These are phyloP conservation scores for Phaseolus lunatus DNA, from an alignment of 306 rosid species.

Conservation along the genomic window DNA sequence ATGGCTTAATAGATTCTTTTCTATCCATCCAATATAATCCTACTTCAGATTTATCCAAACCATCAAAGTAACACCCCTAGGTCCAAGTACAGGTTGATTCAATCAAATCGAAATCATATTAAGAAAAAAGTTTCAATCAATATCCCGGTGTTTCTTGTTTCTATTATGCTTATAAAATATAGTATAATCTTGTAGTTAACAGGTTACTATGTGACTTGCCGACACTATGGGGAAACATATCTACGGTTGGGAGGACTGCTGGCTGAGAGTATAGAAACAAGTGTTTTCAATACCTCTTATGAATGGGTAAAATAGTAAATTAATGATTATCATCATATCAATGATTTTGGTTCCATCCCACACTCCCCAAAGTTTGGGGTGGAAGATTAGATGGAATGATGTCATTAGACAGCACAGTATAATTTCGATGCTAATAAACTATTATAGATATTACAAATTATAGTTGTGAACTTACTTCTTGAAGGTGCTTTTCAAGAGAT, in stretches of 20 bases:
- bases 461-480: slow-evolving; percentile 74
- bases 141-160: neutral
- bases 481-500: slow-evolving; percentile 88
- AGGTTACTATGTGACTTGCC: neutral
- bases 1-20: neutral
- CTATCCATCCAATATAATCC: neutral
- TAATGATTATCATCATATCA: neutral
- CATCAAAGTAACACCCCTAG: neutral
- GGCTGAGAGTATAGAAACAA: neutral
- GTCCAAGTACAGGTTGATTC: neutral
- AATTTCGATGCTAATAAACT: neutral
- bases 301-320: neutral
- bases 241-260: neutral
- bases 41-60: neutral
- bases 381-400: neutral
- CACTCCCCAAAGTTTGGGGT: neutral
- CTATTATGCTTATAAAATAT: neutral
- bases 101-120: neutral
- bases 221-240: neutral
- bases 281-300: neutral
- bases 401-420: neutral
- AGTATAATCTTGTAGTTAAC: neutral
- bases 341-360: neutral
- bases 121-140: neutral
- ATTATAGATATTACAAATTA: slow-evolving; percentile 11